Evolutionary conservation across 1,284 basidiomycete genomes (phyloP).

Genomic region (Cystobasidium pallidum): DNA sequence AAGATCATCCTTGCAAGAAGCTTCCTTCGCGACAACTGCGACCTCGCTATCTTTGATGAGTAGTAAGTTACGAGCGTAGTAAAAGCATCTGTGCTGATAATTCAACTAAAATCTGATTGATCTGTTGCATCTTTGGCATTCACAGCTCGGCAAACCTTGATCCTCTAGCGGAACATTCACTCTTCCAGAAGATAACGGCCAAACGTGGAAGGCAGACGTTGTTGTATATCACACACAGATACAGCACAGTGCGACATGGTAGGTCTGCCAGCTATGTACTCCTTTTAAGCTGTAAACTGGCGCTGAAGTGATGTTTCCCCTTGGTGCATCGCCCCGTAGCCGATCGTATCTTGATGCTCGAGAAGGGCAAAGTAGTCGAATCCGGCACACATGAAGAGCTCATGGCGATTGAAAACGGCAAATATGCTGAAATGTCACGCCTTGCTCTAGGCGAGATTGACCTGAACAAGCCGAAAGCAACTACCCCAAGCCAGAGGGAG

Average conservation of each 20-base stretch:
- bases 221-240: conserved; percentile 40
- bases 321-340: conserved; percentile 14
- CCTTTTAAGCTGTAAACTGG: too few relatives aligned
- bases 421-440: conserved; percentile 43
- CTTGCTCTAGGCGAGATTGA: conserved; percentile 27
- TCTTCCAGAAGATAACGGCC: conserved; percentile 42
- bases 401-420: conserved; percentile 46
- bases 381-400: conserved; percentile 54
- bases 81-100: too few relatives aligned
- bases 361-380: conserved; percentile 54
- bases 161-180: conserved; percentile 34
- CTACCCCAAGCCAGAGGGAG: not conserved
- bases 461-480: conserved; percentile 10
- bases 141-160: conserved; percentile 40
- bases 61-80: too few relatives aligned
- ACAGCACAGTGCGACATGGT: conserved; percentile 36
- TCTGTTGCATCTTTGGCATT: not conserved
- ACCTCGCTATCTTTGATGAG: conserved; percentile 39
- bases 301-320: not conserved
- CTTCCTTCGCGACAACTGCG: conserved; percentile 36
- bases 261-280: too few relatives aligned
- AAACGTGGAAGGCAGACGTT: conserved; percentile 36
- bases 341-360: conserved; percentile 55
- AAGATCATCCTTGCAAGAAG: conserved; percentile 34
- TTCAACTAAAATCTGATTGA: too few relatives aligned